phyloP scores from a whole-genome alignment of 345 rosid genomes.

The Camelina sativa region DNA sequence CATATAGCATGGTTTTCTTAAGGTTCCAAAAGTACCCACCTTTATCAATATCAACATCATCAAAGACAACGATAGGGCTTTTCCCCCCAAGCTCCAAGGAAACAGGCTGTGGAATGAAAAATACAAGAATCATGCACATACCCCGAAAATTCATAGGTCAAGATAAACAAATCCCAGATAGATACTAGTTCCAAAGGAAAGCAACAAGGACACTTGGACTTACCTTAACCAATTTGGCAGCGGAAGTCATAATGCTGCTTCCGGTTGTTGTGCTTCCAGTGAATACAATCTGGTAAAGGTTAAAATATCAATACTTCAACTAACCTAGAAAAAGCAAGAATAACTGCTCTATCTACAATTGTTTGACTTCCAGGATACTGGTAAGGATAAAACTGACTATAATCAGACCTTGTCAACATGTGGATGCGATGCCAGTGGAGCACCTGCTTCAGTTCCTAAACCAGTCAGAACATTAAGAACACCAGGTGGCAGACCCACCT shows the following conservation, averaged over 20 bases:
- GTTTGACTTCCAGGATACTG: slow-evolving; percentile 30
- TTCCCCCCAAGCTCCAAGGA: slow-evolving; percentile 96
- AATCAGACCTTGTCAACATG: slow-evolving; percentile 81
- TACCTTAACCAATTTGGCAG: slow-evolving; percentile 89
- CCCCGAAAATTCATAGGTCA: slow-evolving; percentile 11
- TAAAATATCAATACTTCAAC: slow-evolving; percentile 33
- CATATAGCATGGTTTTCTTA: slow-evolving; percentile 6
- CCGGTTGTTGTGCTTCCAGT: slow-evolving; percentile 97
- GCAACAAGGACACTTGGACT: slow-evolving; percentile 24
- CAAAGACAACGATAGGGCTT: slow-evolving; percentile 92
- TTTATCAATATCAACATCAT: slow-evolving; percentile 87
- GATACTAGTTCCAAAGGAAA: slow-evolving; percentile 29
- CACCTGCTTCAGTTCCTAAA: slow-evolving; percentile 97
- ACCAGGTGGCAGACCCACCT: slow-evolving; percentile 95
- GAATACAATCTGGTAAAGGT: slow-evolving; percentile 69
- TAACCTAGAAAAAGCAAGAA: background rate
- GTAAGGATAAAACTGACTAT: slow-evolving; percentile 20
- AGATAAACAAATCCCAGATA: slow-evolving; percentile 10
- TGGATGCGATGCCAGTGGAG: slow-evolving; percentile 93
- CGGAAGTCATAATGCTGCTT: slow-evolving; percentile 79
- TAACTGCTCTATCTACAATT: slow-evolving; percentile 1
- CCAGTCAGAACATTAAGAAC: slow-evolving; percentile 93
- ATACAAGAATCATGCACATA: slow-evolving; percentile 26
- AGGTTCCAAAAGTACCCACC: slow-evolving; percentile 53
- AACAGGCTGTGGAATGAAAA: slow-evolving; percentile 70